These are phyloP conservation scores for Microcos paniculata DNA, from an alignment of 345 rosid genomes.

Conservation along the genomic window DNA sequence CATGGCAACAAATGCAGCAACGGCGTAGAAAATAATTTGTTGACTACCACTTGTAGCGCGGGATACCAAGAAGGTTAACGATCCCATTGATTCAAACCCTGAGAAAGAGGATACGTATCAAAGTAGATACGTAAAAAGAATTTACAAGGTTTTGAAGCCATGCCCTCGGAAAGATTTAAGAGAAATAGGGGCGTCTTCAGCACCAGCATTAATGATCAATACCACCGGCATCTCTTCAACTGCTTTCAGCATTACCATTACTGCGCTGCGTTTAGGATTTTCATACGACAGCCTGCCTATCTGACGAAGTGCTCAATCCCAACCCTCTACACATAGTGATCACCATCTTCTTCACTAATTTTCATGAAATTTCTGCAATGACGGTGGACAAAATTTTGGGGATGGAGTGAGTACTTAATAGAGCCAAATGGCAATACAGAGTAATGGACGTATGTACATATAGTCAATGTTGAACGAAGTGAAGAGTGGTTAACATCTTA, in stretches of 20 bases:
- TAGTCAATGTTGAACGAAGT: no score
- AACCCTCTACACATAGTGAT: slow-evolving; percentile 81
- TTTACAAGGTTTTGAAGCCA: slow-evolving; percentile 85
- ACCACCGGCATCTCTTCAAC: slow-evolving; percentile 70
- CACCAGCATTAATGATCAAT: slow-evolving; percentile 81
- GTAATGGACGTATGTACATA: no score
- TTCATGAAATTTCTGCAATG: no score
- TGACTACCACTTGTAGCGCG: background rate
- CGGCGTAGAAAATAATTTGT: background rate
- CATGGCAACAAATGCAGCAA: no score
- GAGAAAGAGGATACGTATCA: background rate
- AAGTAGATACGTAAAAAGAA: slow-evolving; percentile 68
- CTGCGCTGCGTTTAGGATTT: slow-evolving; percentile 57
- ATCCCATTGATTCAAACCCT: background rate
- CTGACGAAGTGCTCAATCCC: slow-evolving; percentile 97
- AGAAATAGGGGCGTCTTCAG: slow-evolving; percentile 85
- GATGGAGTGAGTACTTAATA: no score
- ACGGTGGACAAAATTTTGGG: no score
- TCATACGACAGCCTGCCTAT: slow-evolving; percentile 83
- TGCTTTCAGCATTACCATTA: slow-evolving; percentile 61
- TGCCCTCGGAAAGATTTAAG: slow-evolving; percentile 75
- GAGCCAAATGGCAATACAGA: no score
- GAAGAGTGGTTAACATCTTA: no score
- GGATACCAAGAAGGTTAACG: background rate
- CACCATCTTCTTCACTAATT: no score